phyloP scores from a whole-genome alignment of 306 rosid species.

The Ormosia emarginata region DNA sequence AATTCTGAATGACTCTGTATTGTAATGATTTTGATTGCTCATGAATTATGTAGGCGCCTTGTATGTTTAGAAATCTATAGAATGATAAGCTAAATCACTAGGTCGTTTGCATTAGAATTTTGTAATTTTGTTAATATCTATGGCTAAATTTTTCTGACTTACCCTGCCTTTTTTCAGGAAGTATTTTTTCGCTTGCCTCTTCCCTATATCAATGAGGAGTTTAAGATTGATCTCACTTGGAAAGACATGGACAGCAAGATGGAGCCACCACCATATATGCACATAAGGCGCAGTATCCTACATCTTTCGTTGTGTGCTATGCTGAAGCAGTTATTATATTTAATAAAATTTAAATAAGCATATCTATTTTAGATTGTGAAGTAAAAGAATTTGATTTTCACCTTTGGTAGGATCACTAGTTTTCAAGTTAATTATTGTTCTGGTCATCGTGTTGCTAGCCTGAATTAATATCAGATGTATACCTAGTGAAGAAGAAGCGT shows the following conservation, averaged over 20 bases:
- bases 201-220: conserved; percentile 72
- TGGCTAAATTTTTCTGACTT: conserved; percentile 3
- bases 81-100: background rate
- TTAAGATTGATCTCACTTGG: conserved; percentile 77
- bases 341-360: background rate
- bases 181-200: conserved; percentile 68
- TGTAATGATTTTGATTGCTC: background rate
- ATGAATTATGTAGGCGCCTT: background rate
- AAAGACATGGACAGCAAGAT: conserved; percentile 61
- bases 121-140: conserved; percentile 5
- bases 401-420: background rate
- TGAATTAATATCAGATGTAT: conserved; percentile 58
- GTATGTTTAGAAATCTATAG: background rate
- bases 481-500: conserved; percentile 86
- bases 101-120: background rate
- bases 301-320: conserved; percentile 7
- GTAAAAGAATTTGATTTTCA: conserved; percentile 2
- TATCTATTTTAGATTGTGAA: conserved; percentile 3
- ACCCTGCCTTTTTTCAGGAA: conserved; percentile 47
- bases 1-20: background rate
- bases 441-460: conserved; percentile 32
- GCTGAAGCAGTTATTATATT: conserved; percentile 11
- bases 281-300: conserved; percentile 91
- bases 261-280: conserved; percentile 76
- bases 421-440: conserved; percentile 3